A percentile compares a stretch with the other conserved stretches of the same genome.
These are phyloP conservation scores for Medicago arabica DNA, from an alignment of 306 rosid genomes.

Conservation along the genomic window DNA sequence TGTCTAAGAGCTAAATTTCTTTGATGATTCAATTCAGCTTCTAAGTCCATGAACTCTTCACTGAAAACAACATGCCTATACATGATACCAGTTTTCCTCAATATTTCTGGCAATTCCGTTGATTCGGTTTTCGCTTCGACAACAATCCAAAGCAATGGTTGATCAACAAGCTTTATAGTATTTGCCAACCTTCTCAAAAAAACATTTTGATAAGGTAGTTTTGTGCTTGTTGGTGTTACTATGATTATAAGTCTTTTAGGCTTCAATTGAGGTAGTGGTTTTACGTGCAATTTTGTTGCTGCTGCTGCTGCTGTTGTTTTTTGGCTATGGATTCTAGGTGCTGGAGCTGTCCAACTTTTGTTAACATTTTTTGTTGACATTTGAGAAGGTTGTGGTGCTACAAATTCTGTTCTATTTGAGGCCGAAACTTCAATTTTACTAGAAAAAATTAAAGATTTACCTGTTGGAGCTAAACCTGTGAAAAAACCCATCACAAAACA, in stretches of 20 bases:
- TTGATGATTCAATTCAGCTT: constrained; percentile 84
- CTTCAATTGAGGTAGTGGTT: constrained; percentile 36
- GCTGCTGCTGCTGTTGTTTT: constrained; percentile 29
- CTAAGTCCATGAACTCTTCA: constrained; percentile 74
- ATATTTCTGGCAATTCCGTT: constrained; percentile 53
- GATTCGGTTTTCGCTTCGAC: constrained; percentile 67
- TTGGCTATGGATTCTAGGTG: constrained; percentile 30
- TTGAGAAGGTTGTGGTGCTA: constrained; percentile 55
- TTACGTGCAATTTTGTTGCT: constrained; percentile 18
- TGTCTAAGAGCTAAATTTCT: constrained; percentile 86
- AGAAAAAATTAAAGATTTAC: constrained; percentile 55
- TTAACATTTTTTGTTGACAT: constrained; percentile 35
- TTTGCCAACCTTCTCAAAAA: constrained; percentile 76
- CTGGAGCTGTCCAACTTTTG: constrained; percentile 45
- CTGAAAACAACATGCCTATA: constrained; percentile 83
- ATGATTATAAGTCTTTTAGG: constrained; percentile 64
- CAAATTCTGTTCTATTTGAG: constrained; percentile 44
- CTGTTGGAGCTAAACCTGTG: constrained; percentile 89
- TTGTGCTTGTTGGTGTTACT: constrained; percentile 82
- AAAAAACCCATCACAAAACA: constrained; percentile 93
- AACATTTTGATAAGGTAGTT: constrained; percentile 56
- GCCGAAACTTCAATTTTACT: constrained; percentile 31
- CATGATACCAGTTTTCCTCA: constrained; percentile 86
- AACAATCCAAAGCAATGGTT: constrained; percentile 90
- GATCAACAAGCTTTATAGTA: constrained; percentile 69